These are phyloP conservation scores for Vitellaria paradoxa DNA, from an alignment of 179 eudicot genomes.

Conservation along the genomic window DNA sequence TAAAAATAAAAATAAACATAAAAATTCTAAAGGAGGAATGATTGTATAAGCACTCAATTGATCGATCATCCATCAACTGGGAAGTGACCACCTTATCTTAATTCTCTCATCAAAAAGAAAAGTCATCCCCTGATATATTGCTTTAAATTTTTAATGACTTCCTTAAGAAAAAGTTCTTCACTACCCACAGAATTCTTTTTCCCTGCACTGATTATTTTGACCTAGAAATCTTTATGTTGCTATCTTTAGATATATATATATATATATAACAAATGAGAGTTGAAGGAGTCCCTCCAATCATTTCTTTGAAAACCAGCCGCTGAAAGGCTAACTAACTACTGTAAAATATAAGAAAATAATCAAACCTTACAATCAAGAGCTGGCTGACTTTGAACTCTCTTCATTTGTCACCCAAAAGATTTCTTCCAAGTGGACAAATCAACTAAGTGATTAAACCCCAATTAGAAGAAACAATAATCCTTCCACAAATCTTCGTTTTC, in stretches of 20 bases:
- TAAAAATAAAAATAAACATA: too few species aligned
- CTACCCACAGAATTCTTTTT: neutral
- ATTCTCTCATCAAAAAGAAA: neutral
- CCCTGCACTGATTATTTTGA: neutral
- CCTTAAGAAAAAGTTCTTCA: neutral
- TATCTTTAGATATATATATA: neutral
- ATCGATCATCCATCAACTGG: neutral
- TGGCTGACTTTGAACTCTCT: constrained; percentile 27
- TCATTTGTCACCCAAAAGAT: neutral
- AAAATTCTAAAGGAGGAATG: constrained; percentile 15
- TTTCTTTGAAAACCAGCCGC: constrained; percentile 2
- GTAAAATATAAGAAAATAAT: neutral
- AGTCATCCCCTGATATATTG: neutral
- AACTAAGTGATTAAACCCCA: constrained; percentile 28
- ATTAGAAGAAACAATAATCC: constrained; percentile 23
- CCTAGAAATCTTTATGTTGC: neutral
- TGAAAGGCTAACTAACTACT: constrained; percentile 19
- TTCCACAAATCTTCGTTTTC: neutral
- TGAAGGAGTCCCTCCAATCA: constrained; percentile 1
- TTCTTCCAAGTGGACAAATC: constrained; percentile 22
- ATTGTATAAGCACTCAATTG: constrained; percentile 14
- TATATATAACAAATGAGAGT: neutral
- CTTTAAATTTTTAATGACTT: constrained; percentile 8
- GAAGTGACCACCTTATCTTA: neutral
- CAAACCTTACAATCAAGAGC: constrained; percentile 17